phyloP scores from a whole-genome alignment of 148 eudicot species.

The Silene conica region DNA sequence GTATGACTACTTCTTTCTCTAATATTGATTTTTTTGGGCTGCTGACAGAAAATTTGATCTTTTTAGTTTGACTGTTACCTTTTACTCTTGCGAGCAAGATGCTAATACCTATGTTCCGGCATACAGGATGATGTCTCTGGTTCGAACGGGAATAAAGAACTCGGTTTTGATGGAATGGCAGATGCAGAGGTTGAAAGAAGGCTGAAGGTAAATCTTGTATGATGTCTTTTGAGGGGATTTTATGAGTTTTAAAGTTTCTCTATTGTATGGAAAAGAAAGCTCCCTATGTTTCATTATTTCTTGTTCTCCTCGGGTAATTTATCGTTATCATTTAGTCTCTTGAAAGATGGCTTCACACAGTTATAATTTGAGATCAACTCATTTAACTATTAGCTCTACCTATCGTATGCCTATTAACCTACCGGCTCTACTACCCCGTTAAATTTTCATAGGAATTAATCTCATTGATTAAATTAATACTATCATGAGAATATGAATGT shows the following conservation, averaged over 20 bases:
- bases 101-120: slow-evolving; percentile 11
- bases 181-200: slow-evolving; percentile 88
- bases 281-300: neutral
- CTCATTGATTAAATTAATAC: too few species aligned
- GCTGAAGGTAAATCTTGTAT: slow-evolving; percentile 53
- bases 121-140: slow-evolving; percentile 67
- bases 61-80: slow-evolving; percentile 6
- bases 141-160: slow-evolving; percentile 58
- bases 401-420: too few species aligned
- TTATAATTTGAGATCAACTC: too few species aligned
- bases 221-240: neutral
- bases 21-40: neutral
- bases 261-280: neutral
- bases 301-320: neutral
- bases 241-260: neutral
- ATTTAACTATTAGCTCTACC: too few species aligned
- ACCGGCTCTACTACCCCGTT: too few species aligned
- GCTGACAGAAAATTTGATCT: neutral
- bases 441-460: too few species aligned
- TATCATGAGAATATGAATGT: too few species aligned
- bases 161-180: slow-evolving; percentile 85
- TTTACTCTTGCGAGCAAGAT: neutral
- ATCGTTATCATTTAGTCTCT: neutral
- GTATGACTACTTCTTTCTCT: slow-evolving; percentile 32
- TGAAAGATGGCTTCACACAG: too few species aligned